Base-by-base conservation (phyloP, 345 rosid genomes). In the Eucalyptus regnans region DNA sequence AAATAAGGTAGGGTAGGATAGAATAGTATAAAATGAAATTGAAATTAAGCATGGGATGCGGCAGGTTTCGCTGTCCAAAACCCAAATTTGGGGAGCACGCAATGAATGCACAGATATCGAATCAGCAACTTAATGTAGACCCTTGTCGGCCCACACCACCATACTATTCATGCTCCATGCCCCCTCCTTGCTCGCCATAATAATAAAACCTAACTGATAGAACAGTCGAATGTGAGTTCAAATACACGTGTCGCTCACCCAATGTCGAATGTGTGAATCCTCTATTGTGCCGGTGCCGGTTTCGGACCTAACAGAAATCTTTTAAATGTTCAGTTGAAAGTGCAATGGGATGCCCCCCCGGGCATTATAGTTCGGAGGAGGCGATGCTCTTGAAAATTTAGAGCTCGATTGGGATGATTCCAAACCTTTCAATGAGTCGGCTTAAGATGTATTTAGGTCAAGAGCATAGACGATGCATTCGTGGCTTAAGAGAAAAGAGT, bases 391-490 rank as follows among this genome's bases (percentile, higher is more conserved):
- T 10, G 46, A 2, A 37, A 37, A 76, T 37, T 5, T 20, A 41
- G 27, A 37, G 14, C 27, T 76, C 8, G 15, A 76, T 76, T 76
- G 83, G 83, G 27, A 76, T 76, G 25, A 18, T 41, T 68, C 17
- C 80, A 5, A 33, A 71, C 25, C 12, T 37, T 16, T 33, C 6
- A 12, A 33, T 22, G 25, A 37, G 81, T 20, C 3, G 23, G 48
- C 5, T 18, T 76, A 76, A 9, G 9, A 37, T 76, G 48, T 37
- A 37, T 37, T 37, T 37, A 10, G 46, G 83, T 76, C 7, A n/a
- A n/a, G 1, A 64, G 8, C 64, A 58, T 12, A 58, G 0, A 1
- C 1, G 0, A 12, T 4, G n/a, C n/a, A 12, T 60, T 27, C 11
- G 16, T 13, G 37, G 2, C 41, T n/a, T n/a, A 64, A n/a, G 20